Evolutionary conservation across 2,329 filamentous ascomycete species (phyloP), one percentile per base, ranked within the genome.

Genomic region (Phialophora chinensis): DNA sequence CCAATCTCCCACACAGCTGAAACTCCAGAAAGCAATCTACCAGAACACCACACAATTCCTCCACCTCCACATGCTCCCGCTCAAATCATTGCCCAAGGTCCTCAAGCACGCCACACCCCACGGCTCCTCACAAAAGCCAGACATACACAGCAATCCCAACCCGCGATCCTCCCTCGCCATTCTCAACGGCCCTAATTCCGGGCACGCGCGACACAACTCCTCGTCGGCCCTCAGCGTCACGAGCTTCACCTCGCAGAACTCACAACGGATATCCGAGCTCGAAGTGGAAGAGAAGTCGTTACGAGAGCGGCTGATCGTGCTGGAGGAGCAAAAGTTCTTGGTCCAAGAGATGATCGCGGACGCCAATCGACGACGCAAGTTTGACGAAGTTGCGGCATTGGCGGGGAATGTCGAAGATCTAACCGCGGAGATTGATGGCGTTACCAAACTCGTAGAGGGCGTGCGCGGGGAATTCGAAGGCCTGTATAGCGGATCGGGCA

Each of bases 241-340:
- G 85, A 84, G 65, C 86, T 83, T 67, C 83, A 52, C 59, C 6
- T 49, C 59, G n/a, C 31, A 50, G 27, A 83, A 14, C 4, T 72
- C 70, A 12, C 71, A 70, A 5, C 70, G 69, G 17, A 80, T 90
- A 14, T 89, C 87, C 0, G 87, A 86, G 2, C 80, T 96, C 4
- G 93, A 96, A 77, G 87, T 86, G 0, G 92, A 97, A 75, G 93
- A 97, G 77, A 94, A 92, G 75, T 87, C 91, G 23, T 80, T 96
- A 1, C 86, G 90, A 17, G 93, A 97, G 74, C 84, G 88, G 3
- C 81, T 97, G 12, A 90, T 95, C 33, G 89, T 97, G 6, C 83
- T 97, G 0, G 92, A 97, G 77, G 93, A 97, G 79, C 93, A 97
- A 77, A 90, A 89, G 70, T 96, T 96, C 78, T 88, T 97, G 79